Evolutionary conservation across 83 land plant genomes (phyloP), one percentile per base, ranked within the genome.

Genomic region (Larix sibirica): DNA sequence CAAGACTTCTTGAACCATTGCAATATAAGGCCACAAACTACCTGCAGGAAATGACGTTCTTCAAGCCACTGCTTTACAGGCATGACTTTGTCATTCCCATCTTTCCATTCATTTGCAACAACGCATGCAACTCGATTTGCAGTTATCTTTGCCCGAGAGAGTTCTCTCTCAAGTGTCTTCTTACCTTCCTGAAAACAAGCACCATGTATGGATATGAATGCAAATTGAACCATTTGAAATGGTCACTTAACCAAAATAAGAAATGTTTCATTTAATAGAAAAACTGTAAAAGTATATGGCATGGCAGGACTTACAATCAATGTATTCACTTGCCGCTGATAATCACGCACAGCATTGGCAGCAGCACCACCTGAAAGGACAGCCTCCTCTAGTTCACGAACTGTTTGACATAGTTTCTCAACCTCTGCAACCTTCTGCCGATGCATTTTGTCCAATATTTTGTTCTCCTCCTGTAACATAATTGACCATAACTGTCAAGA

Each of bases 11-110:
- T 74, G 26, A 74, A 70, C 47, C 40, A 36, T 5, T 70, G 6
- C 40, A 38, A 38, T 38, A 74, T 21, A 74, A 74, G 9, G 77
- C 16, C 28, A 44, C 77, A 26, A 78, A 24, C 5, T 12, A 95
- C 99, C 89, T 93, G 96, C 90, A 96, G 68, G 82, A 91, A 89
- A 77, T 96, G 83, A 38, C 96, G 88, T 54, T 96, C 99, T 80
- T 96, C 99, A 33, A 96, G 95, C 99, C 98, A 96, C 81, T 95
- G 97, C 75, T 84, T 93, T 58, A 96, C 97, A 81, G 99, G 99
- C 98, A 96, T 96, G 50, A 96, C 98, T 82, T 96, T 96, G 83
- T 96, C 99, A 85, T 96, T 98, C 81, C 93, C 95, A 95, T 96
- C 92, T 62, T 93, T 97, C 90, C 93, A 93, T 26, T 96, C 98